Base-by-base conservation (phyloP, 768 basidiomycete genomes). In the Chalciporus sphaerocephalus region DNA sequence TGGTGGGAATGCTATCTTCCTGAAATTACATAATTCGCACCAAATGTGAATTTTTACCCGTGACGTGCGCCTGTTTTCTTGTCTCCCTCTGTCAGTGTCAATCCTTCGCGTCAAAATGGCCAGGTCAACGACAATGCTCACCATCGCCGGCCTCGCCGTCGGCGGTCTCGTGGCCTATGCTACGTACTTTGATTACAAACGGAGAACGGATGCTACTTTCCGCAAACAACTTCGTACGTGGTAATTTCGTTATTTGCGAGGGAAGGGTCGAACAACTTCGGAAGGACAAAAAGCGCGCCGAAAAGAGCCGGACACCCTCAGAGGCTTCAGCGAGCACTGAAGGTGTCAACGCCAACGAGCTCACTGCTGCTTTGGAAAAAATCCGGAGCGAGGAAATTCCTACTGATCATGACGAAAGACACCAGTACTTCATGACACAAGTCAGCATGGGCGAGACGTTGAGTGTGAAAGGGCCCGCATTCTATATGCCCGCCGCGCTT, bases 131-230 rank as follows among this genome's bases (percentile, higher is more conserved):
- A 66, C 69, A 22, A 53, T 69, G 42, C 47, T 77, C 53, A 67
- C 73, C 28, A 63, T 71, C 54, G 69, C 72, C 17, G 66, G 68
- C 36, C 58, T 72, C 42, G 75, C 83, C 17, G 76, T 78, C 35
- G 74, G 82, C 37, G 61, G 69, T 38, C 56, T 83, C 30, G 66
- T 87, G 27, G 91, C 83, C 18, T 98, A 97, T 66, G 92, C 87
- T 23, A 76, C 81, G 43, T 97, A 92, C 70, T 99, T 97, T 59
- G 96, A 99, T 74, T 84, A 95, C 73, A 89, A 80, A 72, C 84
- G 96, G 41, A 80, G 94, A 60, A 90, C 87, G 62, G 92, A 96
- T 61, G 67, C 73, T 34, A 74, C 77, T 13, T 99, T 99, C 78
- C 81, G 96, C 64, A 92, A 82, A 71, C 83, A 80, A 62, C 78